Evolutionary conservation across 1,284 basidiomycete genomes (phyloP).

Genomic region (Sanghuangporus weigelae): DNA sequence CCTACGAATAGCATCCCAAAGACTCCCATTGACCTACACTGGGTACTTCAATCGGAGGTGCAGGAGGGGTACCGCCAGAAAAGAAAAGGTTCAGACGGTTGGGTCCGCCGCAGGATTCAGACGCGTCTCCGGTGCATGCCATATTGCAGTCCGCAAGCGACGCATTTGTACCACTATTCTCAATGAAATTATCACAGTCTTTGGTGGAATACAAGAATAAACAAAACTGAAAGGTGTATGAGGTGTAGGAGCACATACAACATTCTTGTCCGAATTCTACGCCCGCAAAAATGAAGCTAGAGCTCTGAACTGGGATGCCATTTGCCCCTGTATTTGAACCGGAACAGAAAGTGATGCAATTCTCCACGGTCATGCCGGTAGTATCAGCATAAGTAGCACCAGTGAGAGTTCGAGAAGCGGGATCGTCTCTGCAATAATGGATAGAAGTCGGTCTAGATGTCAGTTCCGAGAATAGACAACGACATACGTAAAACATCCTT

Average conservation of each 20-base stretch:
- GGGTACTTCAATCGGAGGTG: slow-evolving; percentile 44
- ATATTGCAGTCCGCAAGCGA: slow-evolving; percentile 42
- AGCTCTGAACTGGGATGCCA: slow-evolving; percentile 10
- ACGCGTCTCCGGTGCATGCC: slow-evolving; percentile 53
- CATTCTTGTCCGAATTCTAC: slow-evolving; percentile 23
- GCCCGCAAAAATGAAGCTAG: slow-evolving; percentile 21
- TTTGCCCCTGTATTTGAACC: slow-evolving; percentile 8
- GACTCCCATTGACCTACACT: slow-evolving; percentile 56
- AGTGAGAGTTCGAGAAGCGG: slow-evolving; percentile 18
- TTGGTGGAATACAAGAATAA: background rate
- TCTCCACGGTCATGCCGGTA: slow-evolving; percentile 21
- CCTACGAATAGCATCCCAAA: slow-evolving; percentile 61
- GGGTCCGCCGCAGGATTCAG: slow-evolving; percentile 55
- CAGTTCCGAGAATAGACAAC: background rate
- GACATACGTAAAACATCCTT: slow-evolving; percentile 21
- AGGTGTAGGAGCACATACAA: slow-evolving; percentile 14
- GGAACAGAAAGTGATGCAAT: slow-evolving; percentile 22
- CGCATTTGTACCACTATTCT: slow-evolving; percentile 18
- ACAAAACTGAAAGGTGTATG: background rate
- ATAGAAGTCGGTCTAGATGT: background rate
- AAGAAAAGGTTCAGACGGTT: slow-evolving; percentile 59
- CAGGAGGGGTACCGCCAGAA: slow-evolving; percentile 50
- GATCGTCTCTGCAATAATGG: slow-evolving; percentile 16
- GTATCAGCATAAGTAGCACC: slow-evolving; percentile 17
- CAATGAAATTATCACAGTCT: slow-evolving; percentile 22